phyloP scores from a whole-genome alignment of 2,329 filamentous ascomycete genomes.

The Colletotrichum sp. region DNA sequence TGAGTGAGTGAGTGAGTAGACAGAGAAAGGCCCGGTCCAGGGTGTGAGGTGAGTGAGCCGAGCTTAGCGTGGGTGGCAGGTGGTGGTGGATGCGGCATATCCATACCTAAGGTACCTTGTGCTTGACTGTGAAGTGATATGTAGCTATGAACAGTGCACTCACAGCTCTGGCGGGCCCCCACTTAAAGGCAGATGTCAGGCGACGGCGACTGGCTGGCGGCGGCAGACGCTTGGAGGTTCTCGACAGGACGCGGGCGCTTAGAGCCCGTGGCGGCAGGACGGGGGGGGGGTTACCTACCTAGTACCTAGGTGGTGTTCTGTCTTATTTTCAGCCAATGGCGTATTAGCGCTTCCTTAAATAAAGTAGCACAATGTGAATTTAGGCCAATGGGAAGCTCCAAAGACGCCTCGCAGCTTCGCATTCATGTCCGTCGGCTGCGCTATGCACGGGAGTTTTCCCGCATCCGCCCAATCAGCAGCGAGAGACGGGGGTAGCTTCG shows the following conservation, averaged over 20 bases:
- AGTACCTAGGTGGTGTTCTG: neutral
- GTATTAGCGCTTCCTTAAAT: conserved; percentile 22
- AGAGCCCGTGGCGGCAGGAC: conserved; percentile 1
- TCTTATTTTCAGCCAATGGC: conserved; percentile 28
- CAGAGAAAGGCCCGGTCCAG: neutral
- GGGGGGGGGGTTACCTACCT: neutral
- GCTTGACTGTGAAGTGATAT: neutral
- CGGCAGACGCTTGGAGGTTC: neutral
- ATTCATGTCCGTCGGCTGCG: neutral
- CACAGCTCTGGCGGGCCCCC: neutral
- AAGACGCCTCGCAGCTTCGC: neutral
- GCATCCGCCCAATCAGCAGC: conserved; percentile 1
- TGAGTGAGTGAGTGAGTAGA: neutral
- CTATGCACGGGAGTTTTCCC: neutral
- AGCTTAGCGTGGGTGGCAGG: conserved; percentile 2
- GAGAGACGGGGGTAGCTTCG: conserved; percentile 1
- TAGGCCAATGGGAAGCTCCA: conserved; percentile 29
- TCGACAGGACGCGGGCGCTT: conserved; percentile 15
- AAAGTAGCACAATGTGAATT: conserved; percentile 31
- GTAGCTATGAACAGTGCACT: neutral
- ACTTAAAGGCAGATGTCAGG: conserved; percentile 10
- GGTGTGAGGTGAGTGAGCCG: conserved; percentile 16
- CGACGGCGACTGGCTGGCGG: conserved; percentile 4
- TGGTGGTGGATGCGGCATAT: neutral
- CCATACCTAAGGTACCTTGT: neutral